Base-by-base conservation (phyloP, 163 green algal species). In the Coccomyxa subellipsoidea region DNA sequence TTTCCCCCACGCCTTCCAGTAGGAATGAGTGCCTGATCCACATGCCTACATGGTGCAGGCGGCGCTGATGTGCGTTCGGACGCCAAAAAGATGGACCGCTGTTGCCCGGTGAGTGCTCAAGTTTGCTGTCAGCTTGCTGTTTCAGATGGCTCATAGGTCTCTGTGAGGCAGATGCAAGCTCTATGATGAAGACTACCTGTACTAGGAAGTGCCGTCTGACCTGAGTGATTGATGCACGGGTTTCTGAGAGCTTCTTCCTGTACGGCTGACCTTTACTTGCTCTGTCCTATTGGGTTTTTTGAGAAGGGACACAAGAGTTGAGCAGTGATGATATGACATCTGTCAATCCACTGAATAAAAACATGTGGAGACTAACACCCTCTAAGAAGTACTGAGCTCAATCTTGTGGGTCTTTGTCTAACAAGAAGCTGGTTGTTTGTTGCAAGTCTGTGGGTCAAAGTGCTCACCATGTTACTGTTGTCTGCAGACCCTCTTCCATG, bases 121-220 rank as follows among this genome's bases (percentile, higher is more conserved):
- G n/a, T n/a, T n/a, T n/a, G n/a, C n/a, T n/a, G n/a, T n/a, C n/a
- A n/a, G n/a, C n/a, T n/a, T n/a, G n/a, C n/a, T n/a, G n/a, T n/a
- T n/a, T n/a, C n/a, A n/a, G n/a, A n/a, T n/a, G n/a, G n/a, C n/a
- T n/a, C n/a, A n/a, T n/a, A n/a, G n/a, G n/a, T n/a, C n/a, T n/a
- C n/a, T n/a, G n/a, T n/a, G n/a, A n/a, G n/a, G 47, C 47, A 5
- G 23, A 73, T 73, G 6, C 7, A 73, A 73, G 87, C 84, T 90
- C 87, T 40, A 79, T 88, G 87, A 90, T 25, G 87, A 90, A 25
- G 84, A 69, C 80, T 85, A 40, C 54, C 39, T 81, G 38, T 71
- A 85, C 80, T 89, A 89, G 87, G 87, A 90, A 90, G 87, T 87
- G 83, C 87, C 87, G 84, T 89, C 87, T 90, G 87, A 90, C 66